Base-by-base conservation (phyloP, 441 rosid species). In the Adansonia gregorii region DNA sequence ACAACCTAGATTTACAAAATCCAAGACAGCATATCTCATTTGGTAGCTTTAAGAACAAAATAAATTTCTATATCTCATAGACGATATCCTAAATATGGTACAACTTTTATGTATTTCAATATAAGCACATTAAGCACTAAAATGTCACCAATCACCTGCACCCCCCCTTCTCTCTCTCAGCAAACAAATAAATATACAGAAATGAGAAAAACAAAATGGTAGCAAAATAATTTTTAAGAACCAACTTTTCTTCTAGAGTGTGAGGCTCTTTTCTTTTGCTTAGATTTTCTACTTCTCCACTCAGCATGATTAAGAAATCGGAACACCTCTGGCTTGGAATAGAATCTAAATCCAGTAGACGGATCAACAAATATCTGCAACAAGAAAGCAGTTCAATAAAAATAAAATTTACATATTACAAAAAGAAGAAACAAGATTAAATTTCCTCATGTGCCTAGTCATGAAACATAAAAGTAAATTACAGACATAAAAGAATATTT, bases 261-360 rank as follows among this genome's bases (percentile, higher is more conserved):
- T 24, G 48, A 39, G n/a, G 48, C 63, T 54, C 31, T 55, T 76
- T 75, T 76, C 75, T 76, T 71, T 69, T n/a, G 75, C 72, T 74
- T 55, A 22, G 79, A 22, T 1, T 5, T 68, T 74, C 51, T 19
- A 54, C 64, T 79, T 68, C 61, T 78, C 52, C 46, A 69, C 81
- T 76, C 81, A 14, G 39, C 24, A 59, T 56, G 56, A 52, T 74
- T 31, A 55, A 88, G 89, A 84, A 81, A 77, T 61, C 54, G 77
- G 31, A 80, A 17, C 76, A 86, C 89, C 67, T 81, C 64, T 67
- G 89, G 89, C 83, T 76, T 84, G 77, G 91, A 85, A 75, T 65
- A 69, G 80, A 81, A 87, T 79, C 67, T 89, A 70, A 12, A 17
- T 72, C 85, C 83, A 35, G 81, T 80, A 2, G 71, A 75, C 3